Evolutionary conservation across 495 filamentous ascomycete genomes (phyloP), one percentile per base, ranked within the genome.

Genomic region (Tuber microsphaerosporum): DNA sequence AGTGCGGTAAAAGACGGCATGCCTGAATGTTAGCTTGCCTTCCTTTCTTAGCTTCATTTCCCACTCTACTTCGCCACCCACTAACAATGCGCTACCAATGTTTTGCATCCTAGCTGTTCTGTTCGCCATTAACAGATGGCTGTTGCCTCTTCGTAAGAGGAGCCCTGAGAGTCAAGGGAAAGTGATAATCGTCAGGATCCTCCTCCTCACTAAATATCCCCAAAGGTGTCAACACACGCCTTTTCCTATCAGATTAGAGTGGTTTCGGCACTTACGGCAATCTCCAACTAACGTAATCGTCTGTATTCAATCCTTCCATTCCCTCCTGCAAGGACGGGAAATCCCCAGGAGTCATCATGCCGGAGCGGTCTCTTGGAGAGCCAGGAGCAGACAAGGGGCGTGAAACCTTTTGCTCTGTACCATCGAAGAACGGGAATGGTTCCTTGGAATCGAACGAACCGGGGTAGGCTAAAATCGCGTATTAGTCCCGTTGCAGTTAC

Each of bases 271-370:
- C 94, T 91, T 89, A 97, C 92, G 95, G 95, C 37, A 99, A 86
- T 84, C 94, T 96, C 95, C 96, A 99, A 65, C 95, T 91, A 78
- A 98, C 92, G 82, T 99, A 98, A 82, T 99, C 95, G 84, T 99
- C 95, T 20, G 95, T 98, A 84, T 89, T 94, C 77, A 99, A 84
- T 4, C 95, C 95, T 84, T 99, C 95, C 69, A 91, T 89, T 44
- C 93, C 93, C 84, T 99, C 95, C 84, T 98, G 96, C 42, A 99
- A 85, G 71, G 93, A 96, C 3, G 93, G 95, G 86, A 98, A 99
- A 83, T 99, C 95, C 48, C 95, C 95, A 26, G 95, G 95, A 1
- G 95, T 99, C 96, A 99, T 98, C 93, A 97, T 96, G 44, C 95
- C 95, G 37, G 92, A 90, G 19, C 94, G 89, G 82, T 95, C 94